Base-by-base conservation (phyloP, 345 rosid genomes). In the Populus ilicifolia region DNA sequence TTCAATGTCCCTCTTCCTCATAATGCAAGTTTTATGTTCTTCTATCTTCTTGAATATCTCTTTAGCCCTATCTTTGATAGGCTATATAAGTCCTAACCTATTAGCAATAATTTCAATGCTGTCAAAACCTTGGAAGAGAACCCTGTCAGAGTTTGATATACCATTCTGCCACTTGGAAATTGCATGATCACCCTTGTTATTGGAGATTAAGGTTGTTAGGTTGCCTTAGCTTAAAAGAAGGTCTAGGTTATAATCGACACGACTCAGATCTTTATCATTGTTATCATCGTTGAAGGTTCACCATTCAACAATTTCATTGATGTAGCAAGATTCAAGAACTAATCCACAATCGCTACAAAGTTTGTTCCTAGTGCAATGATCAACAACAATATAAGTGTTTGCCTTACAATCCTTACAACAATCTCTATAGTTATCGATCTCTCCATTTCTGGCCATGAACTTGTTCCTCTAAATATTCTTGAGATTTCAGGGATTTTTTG, bases 21-120 rank as follows among this genome's bases (percentile, higher is more conserved):
- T 70, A 4, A 20, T 69, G 2, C 70, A 63, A 29, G 74, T 12
- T 36, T 74, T 74, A 13, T 77, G 61, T 20, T 62, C 33, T 59
- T 69, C 78, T 5, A 73, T 67, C 18, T 56, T 71, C 66, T 65
- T 61, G 76, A 64, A 82, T 35, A 78, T 82, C 65, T 78, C 81
- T 18, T 43, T 21, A 61, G 84, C 81, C n/a, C 74, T 11, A 12
- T 44, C 25, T 67, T 75, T 59, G 54, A 62, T 74, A 3, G 5
- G 29, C 4, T 16, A 16, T 8, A 63, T 16, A 11, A 77, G 36
- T 5, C 72, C 52, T 14, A 81, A 43, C 7, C 76, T 48, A 7
- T 69, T 72, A 0, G 78, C 84, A 72, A 77, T 73, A 4, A n/a
- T 48, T 36, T 69, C 68, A 46, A 81, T 69, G 14, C 36, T 12